Percentiles rank a stretch among this genome's conserved stretches.
These are phyloP conservation scores for Aspergillus sparsus DNA, from an alignment of 495 filamentous ascomycete genomes.

Conservation along the genomic window DNA sequence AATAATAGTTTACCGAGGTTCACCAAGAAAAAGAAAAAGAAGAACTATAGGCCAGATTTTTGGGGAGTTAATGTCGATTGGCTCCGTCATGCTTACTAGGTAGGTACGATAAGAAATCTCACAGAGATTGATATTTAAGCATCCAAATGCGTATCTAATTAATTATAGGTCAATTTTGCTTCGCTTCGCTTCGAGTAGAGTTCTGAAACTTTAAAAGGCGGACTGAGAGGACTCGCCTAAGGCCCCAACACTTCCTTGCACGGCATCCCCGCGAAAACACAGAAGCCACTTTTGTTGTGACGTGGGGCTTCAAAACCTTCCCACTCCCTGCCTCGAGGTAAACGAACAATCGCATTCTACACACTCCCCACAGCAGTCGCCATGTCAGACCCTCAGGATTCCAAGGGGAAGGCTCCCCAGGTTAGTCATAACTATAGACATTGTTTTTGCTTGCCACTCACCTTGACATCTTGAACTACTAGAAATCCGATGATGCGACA, in stretches of 20 bases:
- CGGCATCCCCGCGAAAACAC: constrained; percentile 10
- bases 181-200: too few relatives aligned
- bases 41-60: too few relatives aligned
- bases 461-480: constrained; percentile 19
- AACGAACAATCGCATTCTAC: constrained; percentile 18
- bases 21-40: too few relatives aligned
- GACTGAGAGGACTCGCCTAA: background rate
- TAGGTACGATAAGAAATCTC: too few relatives aligned
- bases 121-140: too few relatives aligned
- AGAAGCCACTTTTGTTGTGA: constrained; percentile 23
- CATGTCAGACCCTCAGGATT: constrained; percentile 44
- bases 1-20: too few relatives aligned
- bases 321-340: constrained; percentile 20
- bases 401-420: constrained; percentile 44
- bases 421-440: constrained; percentile 17
- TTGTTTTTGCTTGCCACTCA: background rate
- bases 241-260: background rate
- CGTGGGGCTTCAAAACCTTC: constrained; percentile 39
- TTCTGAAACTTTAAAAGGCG: too few relatives aligned
- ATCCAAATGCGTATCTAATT: too few relatives aligned
- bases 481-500: constrained; percentile 31
- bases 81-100: too few relatives aligned
- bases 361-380: constrained; percentile 20
- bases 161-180: too few relatives aligned
- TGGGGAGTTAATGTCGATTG: too few relatives aligned